Evolutionary conservation across 2,329 filamentous ascomycete species (phyloP).

Genomic region (Cordyceps tenuipes): DNA sequence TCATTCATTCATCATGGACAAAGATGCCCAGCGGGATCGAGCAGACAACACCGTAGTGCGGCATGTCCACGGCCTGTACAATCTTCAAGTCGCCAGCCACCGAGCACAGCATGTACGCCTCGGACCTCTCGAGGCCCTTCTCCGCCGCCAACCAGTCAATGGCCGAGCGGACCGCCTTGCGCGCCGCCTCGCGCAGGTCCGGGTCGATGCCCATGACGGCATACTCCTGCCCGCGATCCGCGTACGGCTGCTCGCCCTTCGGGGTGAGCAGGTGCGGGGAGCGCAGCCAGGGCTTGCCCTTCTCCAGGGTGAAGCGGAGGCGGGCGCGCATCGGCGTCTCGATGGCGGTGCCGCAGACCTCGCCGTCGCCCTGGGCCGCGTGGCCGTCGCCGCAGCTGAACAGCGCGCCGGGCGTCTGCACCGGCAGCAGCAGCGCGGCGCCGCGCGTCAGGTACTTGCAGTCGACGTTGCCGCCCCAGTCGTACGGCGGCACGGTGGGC

Average conservation of each 20-base stretch:
- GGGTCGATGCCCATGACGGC: conserved; percentile 38
- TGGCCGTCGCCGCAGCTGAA: conserved; percentile 49
- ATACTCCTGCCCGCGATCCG: conserved; percentile 29
- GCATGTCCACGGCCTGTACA: conserved; percentile 45
- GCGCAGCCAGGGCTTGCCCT: conserved; percentile 35
- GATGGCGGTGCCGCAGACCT: conserved; percentile 48
- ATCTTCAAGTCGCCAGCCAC: conserved; percentile 43
- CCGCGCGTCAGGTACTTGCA: conserved; percentile 41
- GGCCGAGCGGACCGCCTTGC: conserved; percentile 38
- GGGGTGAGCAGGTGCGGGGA: conserved; percentile 40
- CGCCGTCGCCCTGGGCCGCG: conserved; percentile 45
- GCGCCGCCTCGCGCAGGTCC: conserved; percentile 39
- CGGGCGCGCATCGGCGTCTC: conserved; percentile 44
- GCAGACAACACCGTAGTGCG: conserved; percentile 43
- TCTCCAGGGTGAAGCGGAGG: conserved; percentile 39
- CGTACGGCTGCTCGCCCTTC: conserved; percentile 12
- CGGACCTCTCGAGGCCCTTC: conserved; percentile 35
- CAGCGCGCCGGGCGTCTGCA: conserved; percentile 39
- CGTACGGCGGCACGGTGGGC: conserved; percentile 41
- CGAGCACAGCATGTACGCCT: conserved; percentile 45
- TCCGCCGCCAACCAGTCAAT: conserved; percentile 40
- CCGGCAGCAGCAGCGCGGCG: conserved; percentile 38
- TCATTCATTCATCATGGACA: conserved; percentile 14
- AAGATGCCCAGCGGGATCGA: conserved; percentile 41
- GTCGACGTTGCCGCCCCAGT: conserved; percentile 47